phyloP scores from a whole-genome alignment of 208 protist species.

The Trypanosomatidae sp. region DNA sequence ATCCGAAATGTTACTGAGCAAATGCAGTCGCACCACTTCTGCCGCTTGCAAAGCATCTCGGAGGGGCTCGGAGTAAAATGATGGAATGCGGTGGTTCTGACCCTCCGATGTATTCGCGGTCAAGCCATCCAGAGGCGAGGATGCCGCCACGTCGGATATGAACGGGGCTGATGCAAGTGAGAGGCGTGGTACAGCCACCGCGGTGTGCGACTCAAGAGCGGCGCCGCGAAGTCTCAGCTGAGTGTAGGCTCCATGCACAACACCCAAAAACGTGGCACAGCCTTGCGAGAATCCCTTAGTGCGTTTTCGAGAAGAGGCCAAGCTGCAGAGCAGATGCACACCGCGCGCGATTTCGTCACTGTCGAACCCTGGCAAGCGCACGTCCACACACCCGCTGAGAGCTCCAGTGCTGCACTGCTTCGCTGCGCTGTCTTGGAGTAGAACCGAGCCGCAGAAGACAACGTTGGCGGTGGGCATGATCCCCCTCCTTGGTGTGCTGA shows the following conservation, averaged over 20 bases:
- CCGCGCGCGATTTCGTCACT: constrained; percentile 60
- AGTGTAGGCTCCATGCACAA: constrained; percentile 34
- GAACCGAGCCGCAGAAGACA: constrained; percentile 48
- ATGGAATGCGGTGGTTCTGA: constrained; percentile 5
- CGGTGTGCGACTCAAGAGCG: neutral
- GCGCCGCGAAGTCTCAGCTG: constrained; percentile 7
- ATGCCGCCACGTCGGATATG: neutral
- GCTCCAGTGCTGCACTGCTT: constrained; percentile 20
- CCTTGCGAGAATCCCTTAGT: constrained; percentile 44
- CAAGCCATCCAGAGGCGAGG: neutral
- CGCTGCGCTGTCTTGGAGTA: constrained; percentile 14
- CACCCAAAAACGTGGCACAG: constrained; percentile 46
- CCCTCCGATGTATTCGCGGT: neutral
- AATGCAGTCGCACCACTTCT: constrained; percentile 33
- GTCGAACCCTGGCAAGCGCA: constrained; percentile 57
- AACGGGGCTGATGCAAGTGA: neutral
- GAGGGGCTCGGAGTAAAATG: constrained; percentile 24
- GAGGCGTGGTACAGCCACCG: neutral
- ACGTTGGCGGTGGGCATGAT: constrained; percentile 58
- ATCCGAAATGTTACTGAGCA: constrained; percentile 40
- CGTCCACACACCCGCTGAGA: constrained; percentile 37
- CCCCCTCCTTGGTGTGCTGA: constrained; percentile 59
- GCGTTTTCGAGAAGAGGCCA: constrained; percentile 47
- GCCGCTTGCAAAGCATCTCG: constrained; percentile 37
- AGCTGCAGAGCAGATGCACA: constrained; percentile 57